Percentiles rank a stretch among this genome's conserved stretches.
Conservation (phyloP, 1,284 basidiomycete species). For the Tausonia pullulans region DNA sequence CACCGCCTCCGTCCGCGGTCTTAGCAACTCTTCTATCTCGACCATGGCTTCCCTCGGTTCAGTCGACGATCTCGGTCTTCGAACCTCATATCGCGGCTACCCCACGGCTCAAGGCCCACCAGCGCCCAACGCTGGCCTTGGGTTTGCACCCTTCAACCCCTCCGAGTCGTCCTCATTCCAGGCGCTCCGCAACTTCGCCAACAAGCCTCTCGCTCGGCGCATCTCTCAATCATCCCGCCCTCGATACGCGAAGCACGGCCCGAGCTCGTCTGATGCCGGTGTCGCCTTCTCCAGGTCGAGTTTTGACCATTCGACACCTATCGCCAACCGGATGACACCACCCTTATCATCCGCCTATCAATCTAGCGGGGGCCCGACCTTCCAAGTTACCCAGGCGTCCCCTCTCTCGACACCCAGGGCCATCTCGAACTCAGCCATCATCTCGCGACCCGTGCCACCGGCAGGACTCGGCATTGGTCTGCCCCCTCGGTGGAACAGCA, state of each 20-base stretch:
- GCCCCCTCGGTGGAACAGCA: neutral
- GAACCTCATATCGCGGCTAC: neutral
- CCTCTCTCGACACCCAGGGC: too few relatives aligned
- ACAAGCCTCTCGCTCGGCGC: neutral
- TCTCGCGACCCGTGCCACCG: too few relatives aligned
- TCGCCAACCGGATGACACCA: too few relatives aligned
- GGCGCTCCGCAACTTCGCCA: too few relatives aligned
- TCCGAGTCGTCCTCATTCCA: too few relatives aligned
- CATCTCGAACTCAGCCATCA: too few relatives aligned
- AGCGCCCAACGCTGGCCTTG: too few relatives aligned
- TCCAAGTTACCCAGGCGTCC: neutral
- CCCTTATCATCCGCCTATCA: neutral
- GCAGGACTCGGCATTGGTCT: too few relatives aligned
- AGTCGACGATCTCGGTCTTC: slow-evolving; percentile 11
- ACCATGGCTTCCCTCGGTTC: slow-evolving; percentile 3
- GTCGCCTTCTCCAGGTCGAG: neutral
- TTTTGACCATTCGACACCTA: neutral
- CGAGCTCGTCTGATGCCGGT: neutral
- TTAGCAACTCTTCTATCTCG: neutral
- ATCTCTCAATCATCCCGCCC: neutral
- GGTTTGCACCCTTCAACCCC: too few relatives aligned
- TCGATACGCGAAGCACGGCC: neutral
- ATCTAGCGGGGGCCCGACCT: neutral
- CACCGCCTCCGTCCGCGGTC: slow-evolving; percentile 13
- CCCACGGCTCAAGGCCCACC: too few relatives aligned